These are phyloP conservation scores for Lactifluus volemus DNA, from an alignment of 768 basidiomycete species.

Conservation along the genomic window DNA sequence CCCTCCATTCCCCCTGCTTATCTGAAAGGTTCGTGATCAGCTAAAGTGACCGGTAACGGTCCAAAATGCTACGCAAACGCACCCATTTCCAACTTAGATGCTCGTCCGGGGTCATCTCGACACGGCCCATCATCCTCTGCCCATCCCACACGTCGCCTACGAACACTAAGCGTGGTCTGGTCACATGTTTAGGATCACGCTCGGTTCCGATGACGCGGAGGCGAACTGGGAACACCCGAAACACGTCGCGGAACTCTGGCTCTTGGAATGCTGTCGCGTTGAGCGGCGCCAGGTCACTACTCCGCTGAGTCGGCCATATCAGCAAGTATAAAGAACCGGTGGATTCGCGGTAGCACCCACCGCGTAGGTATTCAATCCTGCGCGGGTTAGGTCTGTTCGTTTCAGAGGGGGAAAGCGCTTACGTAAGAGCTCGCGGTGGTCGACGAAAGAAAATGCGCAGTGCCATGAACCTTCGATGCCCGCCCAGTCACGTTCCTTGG, in stretches of 20 bases:
- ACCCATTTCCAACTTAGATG: conserved; percentile 60
- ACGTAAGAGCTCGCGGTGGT: conserved; percentile 60
- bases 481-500: conserved; percentile 44
- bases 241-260: conserved; percentile 42
- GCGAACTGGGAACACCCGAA: conserved; percentile 40
- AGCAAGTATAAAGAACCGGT: background rate
- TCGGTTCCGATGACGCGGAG: conserved; percentile 35
- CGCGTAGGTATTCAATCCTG: conserved; percentile 42
- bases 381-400: background rate
- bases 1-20: conserved; percentile 20
- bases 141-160: conserved; percentile 40
- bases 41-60: background rate
- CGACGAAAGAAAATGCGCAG: conserved; percentile 58
- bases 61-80: conserved; percentile 22
- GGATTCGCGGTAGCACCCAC: conserved; percentile 13
- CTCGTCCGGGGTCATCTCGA: conserved; percentile 48
- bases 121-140: conserved; percentile 42
- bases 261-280: conserved; percentile 43
- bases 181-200: conserved; percentile 40
- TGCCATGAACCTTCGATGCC: conserved; percentile 52
- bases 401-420: conserved; percentile 23
- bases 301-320: conserved; percentile 20
- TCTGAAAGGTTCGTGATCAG: conserved; percentile 1
- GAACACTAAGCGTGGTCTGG: conserved; percentile 46
- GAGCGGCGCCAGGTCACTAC: conserved; percentile 27